A percentile compares a stretch with the other conserved stretches of the same genome.
Evolutionary conservation across 2,329 filamentous ascomycete genomes (phyloP).

Genomic region (Macrophomina tecta): DNA sequence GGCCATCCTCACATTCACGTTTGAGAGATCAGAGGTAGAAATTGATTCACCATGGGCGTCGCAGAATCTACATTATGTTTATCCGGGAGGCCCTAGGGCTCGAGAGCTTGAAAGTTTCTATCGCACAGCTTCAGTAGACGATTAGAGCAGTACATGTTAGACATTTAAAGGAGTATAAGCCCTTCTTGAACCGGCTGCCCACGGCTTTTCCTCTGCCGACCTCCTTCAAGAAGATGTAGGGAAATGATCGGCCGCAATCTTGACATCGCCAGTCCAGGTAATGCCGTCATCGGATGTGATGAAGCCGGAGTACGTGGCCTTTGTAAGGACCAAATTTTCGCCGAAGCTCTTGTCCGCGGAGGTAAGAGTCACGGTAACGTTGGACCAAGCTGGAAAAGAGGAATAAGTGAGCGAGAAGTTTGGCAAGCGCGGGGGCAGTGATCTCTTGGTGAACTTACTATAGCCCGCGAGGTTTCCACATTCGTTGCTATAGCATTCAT

Average conservation of each 20-base stretch:
- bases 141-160: no score
- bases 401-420: neutral
- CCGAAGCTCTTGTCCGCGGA: slow-evolving; percentile 22
- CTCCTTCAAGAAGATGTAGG: neutral
- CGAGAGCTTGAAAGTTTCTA: no score
- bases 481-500: slow-evolving; percentile 21
- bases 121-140: no score
- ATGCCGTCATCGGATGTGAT: slow-evolving; percentile 24
- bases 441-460: neutral
- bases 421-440: no score
- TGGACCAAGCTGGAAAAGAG: neutral
- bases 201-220: no score
- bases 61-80: no score
- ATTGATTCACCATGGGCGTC: no score
- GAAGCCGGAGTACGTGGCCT: slow-evolving; percentile 8
- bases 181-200: no score
- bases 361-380: slow-evolving; percentile 21
- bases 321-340: neutral
- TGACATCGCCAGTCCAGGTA: slow-evolving; percentile 28
- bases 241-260: slow-evolving; percentile 23
- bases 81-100: no score
- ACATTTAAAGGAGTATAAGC: no score
- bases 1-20: no score
- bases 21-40: no score
- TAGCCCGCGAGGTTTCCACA: slow-evolving; percentile 23